A percentile compares a stretch with the other conserved stretches of the same genome.
These are phyloP conservation scores for Plasmopara muralis DNA, from an alignment of 352 stramenopile genomes.

Conservation along the genomic window DNA sequence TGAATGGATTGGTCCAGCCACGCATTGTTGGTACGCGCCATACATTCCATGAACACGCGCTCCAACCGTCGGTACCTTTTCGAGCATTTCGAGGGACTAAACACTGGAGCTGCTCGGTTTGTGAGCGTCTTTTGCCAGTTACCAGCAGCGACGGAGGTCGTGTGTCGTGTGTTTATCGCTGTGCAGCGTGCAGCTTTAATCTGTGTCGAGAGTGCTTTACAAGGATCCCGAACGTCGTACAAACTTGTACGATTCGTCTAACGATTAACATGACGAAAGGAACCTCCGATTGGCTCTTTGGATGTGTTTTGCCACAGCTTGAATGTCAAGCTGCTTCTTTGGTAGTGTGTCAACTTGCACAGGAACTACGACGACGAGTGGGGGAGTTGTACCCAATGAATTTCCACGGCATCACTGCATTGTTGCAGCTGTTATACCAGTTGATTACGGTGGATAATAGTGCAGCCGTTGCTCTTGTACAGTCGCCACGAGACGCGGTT, in stretches of 20 bases:
- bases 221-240: constrained; percentile 45
- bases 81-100: constrained; percentile 27
- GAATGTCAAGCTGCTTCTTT: constrained; percentile 5
- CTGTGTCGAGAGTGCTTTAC: constrained; percentile 58
- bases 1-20: constrained; percentile 36
- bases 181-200: constrained; percentile 47
- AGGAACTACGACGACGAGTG: constrained; percentile 42
- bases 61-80: constrained; percentile 27
- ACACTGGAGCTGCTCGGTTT: constrained; percentile 38
- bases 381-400: constrained; percentile 52
- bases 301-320: constrained; percentile 27
- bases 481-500: constrained; percentile 17
- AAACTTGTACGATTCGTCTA: constrained; percentile 5
- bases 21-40: constrained; percentile 23
- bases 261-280: constrained; percentile 10
- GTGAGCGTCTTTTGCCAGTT: constrained; percentile 24
- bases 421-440: constrained; percentile 36
- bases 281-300: constrained; percentile 32
- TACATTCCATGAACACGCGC: constrained; percentile 33
- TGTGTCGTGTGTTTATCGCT: constrained; percentile 34
- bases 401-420: constrained; percentile 31
- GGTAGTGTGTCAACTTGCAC: constrained; percentile 32
- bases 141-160: constrained; percentile 6
- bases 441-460: constrained; percentile 30
- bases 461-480: constrained; percentile 32